Evolutionary conservation across 2,329 filamentous ascomycete genomes (phyloP).

Genomic region (Furcasterigmium sp.): DNA sequence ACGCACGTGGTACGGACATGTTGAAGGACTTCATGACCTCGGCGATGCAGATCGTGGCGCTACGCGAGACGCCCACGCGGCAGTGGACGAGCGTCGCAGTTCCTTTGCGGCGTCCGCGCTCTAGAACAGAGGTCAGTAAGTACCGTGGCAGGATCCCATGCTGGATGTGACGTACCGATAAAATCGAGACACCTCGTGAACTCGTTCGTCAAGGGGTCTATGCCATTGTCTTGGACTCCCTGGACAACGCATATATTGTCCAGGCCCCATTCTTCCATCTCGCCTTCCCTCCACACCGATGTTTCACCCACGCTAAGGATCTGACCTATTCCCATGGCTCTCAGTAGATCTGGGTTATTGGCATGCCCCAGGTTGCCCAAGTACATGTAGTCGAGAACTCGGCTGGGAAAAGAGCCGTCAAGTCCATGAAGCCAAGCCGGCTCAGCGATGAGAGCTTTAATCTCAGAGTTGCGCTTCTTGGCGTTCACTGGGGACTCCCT

Average conservation of each 20-base stretch:
- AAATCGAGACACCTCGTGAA: slow-evolving; percentile 85
- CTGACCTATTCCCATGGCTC: slow-evolving; percentile 75
- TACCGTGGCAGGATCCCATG: neutral
- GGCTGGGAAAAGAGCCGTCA: slow-evolving; percentile 86
- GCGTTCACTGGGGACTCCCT: slow-evolving; percentile 57
- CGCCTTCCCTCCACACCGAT: slow-evolving; percentile 70
- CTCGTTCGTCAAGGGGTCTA: slow-evolving; percentile 82
- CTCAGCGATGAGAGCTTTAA: slow-evolving; percentile 50
- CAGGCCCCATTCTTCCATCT: slow-evolving; percentile 65
- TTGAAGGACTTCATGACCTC: slow-evolving; percentile 84
- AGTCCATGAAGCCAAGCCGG: slow-evolving; percentile 78
- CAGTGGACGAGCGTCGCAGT: slow-evolving; percentile 93
- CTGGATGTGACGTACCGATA: slow-evolving; percentile 65
- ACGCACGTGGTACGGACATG: slow-evolving; percentile 84
- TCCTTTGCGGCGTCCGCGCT: slow-evolving; percentile 69
- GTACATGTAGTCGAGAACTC: slow-evolving; percentile 91
- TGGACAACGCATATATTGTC: slow-evolving; percentile 79
- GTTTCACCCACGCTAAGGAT: slow-evolving; percentile 90
- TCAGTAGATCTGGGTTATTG: slow-evolving; percentile 83
- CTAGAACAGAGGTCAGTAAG: slow-evolving; percentile 37
- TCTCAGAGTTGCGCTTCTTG: slow-evolving; percentile 45
- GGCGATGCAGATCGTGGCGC: slow-evolving; percentile 97
- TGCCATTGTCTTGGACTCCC: slow-evolving; percentile 92
- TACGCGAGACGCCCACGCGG: slow-evolving; percentile 89
- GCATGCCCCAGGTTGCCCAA: slow-evolving; percentile 89